Percentiles rank a stretch among this genome's conserved stretches.
Evolutionary conservation across 331 rosid genomes (phyloP).

Genomic region (Rosa hybrid): DNA sequence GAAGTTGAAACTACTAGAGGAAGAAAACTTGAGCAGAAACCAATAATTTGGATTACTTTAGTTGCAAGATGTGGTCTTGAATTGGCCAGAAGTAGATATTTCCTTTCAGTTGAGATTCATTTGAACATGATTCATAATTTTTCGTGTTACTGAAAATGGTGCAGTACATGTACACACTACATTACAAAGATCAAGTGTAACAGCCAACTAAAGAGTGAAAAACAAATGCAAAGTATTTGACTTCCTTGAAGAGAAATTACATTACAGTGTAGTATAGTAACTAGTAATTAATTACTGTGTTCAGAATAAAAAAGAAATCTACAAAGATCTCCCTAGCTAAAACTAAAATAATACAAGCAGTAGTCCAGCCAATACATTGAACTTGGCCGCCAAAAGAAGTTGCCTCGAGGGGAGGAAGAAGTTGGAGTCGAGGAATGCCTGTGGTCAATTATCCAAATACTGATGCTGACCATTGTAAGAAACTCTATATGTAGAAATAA

Average conservation of each 20-base stretch:
- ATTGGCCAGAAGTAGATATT: not conserved
- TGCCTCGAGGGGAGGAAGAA: too few species aligned
- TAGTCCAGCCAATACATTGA: not conserved
- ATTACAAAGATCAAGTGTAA: not conserved
- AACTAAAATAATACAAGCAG: too few species aligned
- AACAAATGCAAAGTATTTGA: not conserved
- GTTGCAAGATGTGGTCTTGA: not conserved
- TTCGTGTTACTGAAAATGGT: not conserved
- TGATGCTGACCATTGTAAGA: too few species aligned
- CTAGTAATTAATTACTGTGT: not conserved
- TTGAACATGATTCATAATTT: not conserved
- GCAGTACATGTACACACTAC: too few species aligned
- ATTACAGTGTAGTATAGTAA: not conserved
- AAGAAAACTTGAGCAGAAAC: too few species aligned
- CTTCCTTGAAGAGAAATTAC: not conserved
- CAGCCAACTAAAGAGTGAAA: not conserved
- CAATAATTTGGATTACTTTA: too few species aligned
- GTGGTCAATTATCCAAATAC: too few species aligned
- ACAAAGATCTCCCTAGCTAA: too few species aligned
- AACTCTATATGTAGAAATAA: too few species aligned
- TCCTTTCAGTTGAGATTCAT: not conserved
- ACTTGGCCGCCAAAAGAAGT: not conserved
- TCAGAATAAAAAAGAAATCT: conserved; percentile 14
- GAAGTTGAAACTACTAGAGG: too few species aligned
- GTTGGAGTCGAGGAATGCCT: too few species aligned